Conservation (phyloP, 2,329 filamentous ascomycete genomes). For the Dactylonectria macrodidyma region DNA sequence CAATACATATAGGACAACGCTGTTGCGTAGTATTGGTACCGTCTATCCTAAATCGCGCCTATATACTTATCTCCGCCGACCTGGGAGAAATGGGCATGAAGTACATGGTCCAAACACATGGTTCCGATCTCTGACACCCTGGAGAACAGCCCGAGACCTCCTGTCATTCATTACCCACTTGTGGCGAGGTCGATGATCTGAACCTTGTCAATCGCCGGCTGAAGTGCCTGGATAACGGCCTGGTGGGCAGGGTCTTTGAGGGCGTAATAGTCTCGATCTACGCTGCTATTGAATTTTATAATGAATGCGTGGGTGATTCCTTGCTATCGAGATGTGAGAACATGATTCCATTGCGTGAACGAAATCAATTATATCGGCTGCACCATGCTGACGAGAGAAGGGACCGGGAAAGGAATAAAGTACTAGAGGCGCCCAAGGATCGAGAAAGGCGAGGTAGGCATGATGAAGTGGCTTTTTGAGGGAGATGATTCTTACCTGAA, state of each 20-base stretch:
- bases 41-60: not conserved
- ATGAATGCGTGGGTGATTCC: slow-evolving; percentile 9
- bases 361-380: too few relatives aligned
- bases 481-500: slow-evolving; percentile 7
- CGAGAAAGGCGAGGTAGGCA: too few relatives aligned
- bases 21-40: not conserved
- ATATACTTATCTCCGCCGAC: not conserved
- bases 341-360: too few relatives aligned
- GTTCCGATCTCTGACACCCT: too few relatives aligned
- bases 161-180: not conserved
- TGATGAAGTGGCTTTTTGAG: too few relatives aligned
- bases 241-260: slow-evolving; percentile 6
- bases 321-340: not conserved
- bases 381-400: not conserved
- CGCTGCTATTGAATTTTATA: not conserved
- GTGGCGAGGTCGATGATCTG: slow-evolving; percentile 11
- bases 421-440: too few relatives aligned
- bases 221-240: slow-evolving; percentile 3
- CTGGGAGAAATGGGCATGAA: too few relatives aligned
- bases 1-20: not conserved
- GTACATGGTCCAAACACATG: too few relatives aligned
- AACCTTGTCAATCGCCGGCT: slow-evolving; percentile 7
- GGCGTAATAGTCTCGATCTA: slow-evolving; percentile 8
- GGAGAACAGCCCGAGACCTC: not conserved
- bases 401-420: not conserved